Conservation (phyloP, 83 land plant species). For the Picea abies region DNA sequence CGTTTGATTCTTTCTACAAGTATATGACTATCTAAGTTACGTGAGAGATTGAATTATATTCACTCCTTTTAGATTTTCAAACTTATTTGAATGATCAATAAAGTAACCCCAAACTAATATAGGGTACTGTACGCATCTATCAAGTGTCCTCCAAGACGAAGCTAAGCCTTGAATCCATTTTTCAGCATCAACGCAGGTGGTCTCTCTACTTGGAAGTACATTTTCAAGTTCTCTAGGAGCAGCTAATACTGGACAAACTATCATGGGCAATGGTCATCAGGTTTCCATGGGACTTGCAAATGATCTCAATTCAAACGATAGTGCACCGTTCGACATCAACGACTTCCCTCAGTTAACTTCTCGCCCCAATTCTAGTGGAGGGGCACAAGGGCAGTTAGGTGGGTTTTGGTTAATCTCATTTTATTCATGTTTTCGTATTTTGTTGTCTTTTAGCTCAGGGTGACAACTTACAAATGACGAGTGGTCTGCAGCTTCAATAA, state of each 20-base stretch:
- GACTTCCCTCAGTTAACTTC: slow-evolving; percentile 45
- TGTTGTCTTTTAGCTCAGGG: neutral
- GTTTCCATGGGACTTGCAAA: slow-evolving; percentile 30
- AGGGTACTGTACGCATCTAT: neutral
- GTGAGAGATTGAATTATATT: too few relatives aligned
- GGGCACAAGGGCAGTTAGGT: slow-evolving; percentile 47
- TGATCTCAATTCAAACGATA: slow-evolving; percentile 39
- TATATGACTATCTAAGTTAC: too few relatives aligned
- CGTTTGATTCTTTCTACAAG: too few relatives aligned
- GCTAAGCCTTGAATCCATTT: neutral
- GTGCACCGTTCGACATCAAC: slow-evolving; percentile 44
- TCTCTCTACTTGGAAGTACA: slow-evolving; percentile 37
- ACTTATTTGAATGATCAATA: neutral
- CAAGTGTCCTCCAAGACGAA: neutral
- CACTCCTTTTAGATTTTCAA: neutral
- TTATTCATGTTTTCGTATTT: neutral
- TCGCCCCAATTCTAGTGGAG: slow-evolving; percentile 42
- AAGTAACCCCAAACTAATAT: neutral
- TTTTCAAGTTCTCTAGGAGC: slow-evolving; percentile 36
- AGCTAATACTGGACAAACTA: slow-evolving; percentile 25
- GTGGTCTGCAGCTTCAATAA: slow-evolving; percentile 26
- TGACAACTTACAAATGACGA: neutral
- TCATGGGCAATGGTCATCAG: slow-evolving; percentile 40
- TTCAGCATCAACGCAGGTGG: slow-evolving; percentile 39
- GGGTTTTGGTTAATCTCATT: slow-evolving; percentile 7